phyloP scores from a whole-genome alignment of 176 grass and related monocot species.

The Carex littledalei region DNA sequence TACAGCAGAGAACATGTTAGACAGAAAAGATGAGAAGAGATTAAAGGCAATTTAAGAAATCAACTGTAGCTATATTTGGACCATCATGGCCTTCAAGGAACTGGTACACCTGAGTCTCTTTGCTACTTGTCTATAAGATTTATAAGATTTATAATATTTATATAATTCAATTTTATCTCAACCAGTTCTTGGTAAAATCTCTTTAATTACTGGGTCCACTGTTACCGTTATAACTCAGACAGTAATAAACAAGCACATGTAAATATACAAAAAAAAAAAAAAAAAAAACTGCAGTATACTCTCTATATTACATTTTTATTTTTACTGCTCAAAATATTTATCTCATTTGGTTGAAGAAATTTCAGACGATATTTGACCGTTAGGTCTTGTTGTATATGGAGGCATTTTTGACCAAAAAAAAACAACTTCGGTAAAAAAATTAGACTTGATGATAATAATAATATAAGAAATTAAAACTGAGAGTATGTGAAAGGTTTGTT shows the following conservation, averaged over 20 bases:
- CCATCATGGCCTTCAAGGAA: constrained; percentile 6
- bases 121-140: constrained; percentile 4
- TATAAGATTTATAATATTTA: no score
- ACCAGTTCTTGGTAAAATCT: neutral
- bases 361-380: neutral
- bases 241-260: neutral
- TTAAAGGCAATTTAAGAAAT: constrained; percentile 23
- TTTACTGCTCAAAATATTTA: neutral
- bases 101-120: constrained; percentile 24
- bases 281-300: no score
- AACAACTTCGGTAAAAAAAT: no score
- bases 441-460: neutral
- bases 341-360: neutral
- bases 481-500: neutral
- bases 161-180: neutral
- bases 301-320: neutral
- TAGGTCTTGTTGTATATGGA: neutral
- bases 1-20: constrained; percentile 16
- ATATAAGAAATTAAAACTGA: neutral
- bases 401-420: neutral
- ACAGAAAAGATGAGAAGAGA: neutral
- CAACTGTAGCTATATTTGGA: constrained; percentile 17
- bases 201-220: neutral
- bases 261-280: neutral
- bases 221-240: neutral